phyloP scores from a whole-genome alignment of 345 rosid species.

The Hypericum perforatum region DNA sequence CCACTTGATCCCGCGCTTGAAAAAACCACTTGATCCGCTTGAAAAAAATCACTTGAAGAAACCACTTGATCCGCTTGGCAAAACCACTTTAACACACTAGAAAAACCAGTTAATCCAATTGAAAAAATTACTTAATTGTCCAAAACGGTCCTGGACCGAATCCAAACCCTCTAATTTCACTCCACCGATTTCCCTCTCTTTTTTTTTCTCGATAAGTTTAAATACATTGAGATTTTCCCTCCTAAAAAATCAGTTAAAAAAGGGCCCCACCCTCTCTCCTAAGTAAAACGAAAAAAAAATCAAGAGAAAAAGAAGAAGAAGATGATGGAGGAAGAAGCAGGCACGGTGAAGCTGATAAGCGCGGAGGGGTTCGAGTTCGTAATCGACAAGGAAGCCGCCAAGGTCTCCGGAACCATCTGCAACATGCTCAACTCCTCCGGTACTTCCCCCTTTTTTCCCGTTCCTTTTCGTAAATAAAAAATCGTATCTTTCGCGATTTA shows the following conservation, averaged over 20 bases:
- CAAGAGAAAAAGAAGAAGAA: not conserved
- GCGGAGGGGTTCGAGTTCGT: constrained; percentile 74
- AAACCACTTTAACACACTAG: too few species aligned
- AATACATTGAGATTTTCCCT: too few species aligned
- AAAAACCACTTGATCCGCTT: too few species aligned
- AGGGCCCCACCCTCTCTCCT: not conserved
- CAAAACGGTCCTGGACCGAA: too few species aligned
- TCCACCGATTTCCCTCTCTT: too few species aligned
- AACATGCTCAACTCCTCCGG: constrained; percentile 95
- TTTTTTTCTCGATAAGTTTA: too few species aligned
- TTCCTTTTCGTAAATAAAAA: not conserved
- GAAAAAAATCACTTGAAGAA: too few species aligned
- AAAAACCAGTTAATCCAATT: too few species aligned
- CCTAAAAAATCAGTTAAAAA: not conserved
- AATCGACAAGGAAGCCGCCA: constrained; percentile 70
- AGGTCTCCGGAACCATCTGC: constrained; percentile 84
- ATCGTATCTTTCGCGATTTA: not conserved
- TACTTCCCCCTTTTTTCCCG: not conserved
- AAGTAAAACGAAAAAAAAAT: not conserved
- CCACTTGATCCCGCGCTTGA: too few species aligned
- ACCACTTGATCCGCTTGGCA: too few species aligned
- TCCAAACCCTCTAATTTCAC: too few species aligned
- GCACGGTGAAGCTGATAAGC: constrained; percentile 71
- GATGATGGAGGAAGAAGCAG: constrained; percentile 41
- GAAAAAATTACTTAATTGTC: too few species aligned